Evolutionary conservation across 2,329 filamentous ascomycete species (phyloP), one percentile per base, ranked within the genome.

Genomic region (Pestalotiopsis sp.): DNA sequence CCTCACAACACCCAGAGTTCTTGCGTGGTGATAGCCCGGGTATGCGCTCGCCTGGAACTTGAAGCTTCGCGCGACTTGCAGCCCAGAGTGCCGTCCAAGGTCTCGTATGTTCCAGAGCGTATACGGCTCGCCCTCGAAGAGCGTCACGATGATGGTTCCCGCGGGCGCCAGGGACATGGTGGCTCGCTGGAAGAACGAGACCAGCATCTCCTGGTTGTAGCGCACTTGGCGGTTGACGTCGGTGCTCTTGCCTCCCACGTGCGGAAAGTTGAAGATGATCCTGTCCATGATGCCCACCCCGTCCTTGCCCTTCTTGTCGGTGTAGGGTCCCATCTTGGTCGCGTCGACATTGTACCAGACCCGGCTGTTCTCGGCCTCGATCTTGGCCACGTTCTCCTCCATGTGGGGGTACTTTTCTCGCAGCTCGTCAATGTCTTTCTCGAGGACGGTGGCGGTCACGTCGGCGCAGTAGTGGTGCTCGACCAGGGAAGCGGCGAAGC

Each of bases 211-310:
- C 81, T 97, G 95, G 82, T 99, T 98, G 79, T 93, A 90, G 68
- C 96, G 90, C 14, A 98, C 94, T 81, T 99, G 96, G 45, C 96
- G 87, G 83, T 98, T 98, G 67, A 98, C 92, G 82, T 98, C 95
- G 74, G 92, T 98, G 72, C 90, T 92, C 75, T 97, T 91, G 60
- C 96, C 96, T 71, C 96, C 96, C 3, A 97, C 92, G 82, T 99
- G 96, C 45, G 96, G 96, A 80, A 99, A 99, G 85, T 98, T 97
- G 88, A 98, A 99, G 72, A 95, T 86, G 71, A 98, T 91, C 68
- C 90, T 87, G 79, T 97, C 91, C 85, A 92, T 95, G 3, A 83
- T 74, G 68, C 73, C 75, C 5, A 23, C 69, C 11, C 66, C 71
- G 49, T 65, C 69, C 52, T 71, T 74, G 6, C 79, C 80, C 27